Percentiles rank a stretch among this genome's conserved stretches.
These are phyloP conservation scores for Pythium insidiosum DNA, from an alignment of 352 stramenopile genomes.

Conservation along the genomic window DNA sequence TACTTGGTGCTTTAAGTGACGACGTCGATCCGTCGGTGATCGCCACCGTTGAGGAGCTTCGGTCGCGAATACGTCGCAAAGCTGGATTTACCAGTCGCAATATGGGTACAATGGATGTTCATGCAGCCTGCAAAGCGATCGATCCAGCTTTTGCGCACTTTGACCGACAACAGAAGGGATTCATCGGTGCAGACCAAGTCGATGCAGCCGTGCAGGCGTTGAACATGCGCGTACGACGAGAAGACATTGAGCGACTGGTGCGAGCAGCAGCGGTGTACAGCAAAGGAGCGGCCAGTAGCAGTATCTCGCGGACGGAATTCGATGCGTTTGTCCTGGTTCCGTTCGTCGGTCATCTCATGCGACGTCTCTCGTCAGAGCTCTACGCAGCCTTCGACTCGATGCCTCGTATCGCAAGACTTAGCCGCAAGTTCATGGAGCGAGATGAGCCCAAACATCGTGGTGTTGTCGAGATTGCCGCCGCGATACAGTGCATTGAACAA, in stretches of 20 bases:
- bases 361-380: constrained; percentile 23
- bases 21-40: constrained; percentile 1
- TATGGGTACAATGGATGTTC: constrained; percentile 30
- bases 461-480: constrained; percentile 16
- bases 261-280: too few relatives aligned
- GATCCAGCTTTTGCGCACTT: constrained; percentile 60
- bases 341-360: constrained; percentile 21
- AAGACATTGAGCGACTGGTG: too few relatives aligned
- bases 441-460: constrained; percentile 16
- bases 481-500: constrained; percentile 28
- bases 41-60: not conserved
- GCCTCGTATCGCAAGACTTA: constrained; percentile 42
- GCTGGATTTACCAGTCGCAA: constrained; percentile 18
- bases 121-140: constrained; percentile 15
- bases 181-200: constrained; percentile 30
- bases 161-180: constrained; percentile 41
- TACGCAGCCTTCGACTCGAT: constrained; percentile 6
- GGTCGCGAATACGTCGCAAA: constrained; percentile 11
- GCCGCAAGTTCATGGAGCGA: constrained; percentile 29
- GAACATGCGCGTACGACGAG: too few relatives aligned
- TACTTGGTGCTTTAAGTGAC: not conserved
- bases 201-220: constrained; percentile 29
- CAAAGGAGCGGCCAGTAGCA: too few relatives aligned
- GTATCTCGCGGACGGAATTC: constrained; percentile 67
- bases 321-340: constrained; percentile 71